Conservation (phyloP, 2,329 filamentous ascomycete genomes). For the Aspergillus pseudotamarii region DNA sequence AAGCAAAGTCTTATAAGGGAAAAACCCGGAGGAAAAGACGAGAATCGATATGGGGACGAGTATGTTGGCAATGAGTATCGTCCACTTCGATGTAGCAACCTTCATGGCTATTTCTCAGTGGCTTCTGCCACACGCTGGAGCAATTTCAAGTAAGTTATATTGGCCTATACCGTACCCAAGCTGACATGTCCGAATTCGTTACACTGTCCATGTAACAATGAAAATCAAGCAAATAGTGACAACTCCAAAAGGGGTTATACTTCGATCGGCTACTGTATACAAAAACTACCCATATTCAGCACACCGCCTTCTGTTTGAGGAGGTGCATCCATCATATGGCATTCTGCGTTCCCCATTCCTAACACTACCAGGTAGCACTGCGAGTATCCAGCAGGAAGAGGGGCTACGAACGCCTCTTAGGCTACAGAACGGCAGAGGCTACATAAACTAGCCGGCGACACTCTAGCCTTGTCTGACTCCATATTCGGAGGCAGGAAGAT, state of each 20-base stretch:
- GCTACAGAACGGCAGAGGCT: neutral
- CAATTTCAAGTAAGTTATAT: neutral
- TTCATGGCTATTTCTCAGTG: slow-evolving; percentile 19
- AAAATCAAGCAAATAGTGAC: neutral
- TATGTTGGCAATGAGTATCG: slow-evolving; percentile 70
- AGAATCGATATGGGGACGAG: slow-evolving; percentile 74
- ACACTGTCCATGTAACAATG: neutral
- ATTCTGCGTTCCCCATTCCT: neutral
- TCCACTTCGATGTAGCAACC: slow-evolving; percentile 28
- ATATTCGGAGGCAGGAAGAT: neutral
- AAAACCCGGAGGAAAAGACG: slow-evolving; percentile 87
- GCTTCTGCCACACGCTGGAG: neutral
- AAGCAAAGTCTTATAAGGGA: slow-evolving; percentile 94
- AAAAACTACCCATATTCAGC: neutral
- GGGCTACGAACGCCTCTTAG: neutral
- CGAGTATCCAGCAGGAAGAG: neutral
- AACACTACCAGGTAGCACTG: no score
- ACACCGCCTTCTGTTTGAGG: slow-evolving; percentile 11
- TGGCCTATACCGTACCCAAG: neutral
- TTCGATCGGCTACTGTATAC: neutral
- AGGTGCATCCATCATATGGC: neutral
- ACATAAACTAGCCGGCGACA: neutral
- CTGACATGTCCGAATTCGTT: neutral
- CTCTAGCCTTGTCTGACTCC: neutral
- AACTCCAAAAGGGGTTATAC: neutral